Evolutionary conservation across 2,329 filamentous ascomycete genomes (phyloP), one percentile per base, ranked within the genome.

Genomic region (Alternaria brassicae): DNA sequence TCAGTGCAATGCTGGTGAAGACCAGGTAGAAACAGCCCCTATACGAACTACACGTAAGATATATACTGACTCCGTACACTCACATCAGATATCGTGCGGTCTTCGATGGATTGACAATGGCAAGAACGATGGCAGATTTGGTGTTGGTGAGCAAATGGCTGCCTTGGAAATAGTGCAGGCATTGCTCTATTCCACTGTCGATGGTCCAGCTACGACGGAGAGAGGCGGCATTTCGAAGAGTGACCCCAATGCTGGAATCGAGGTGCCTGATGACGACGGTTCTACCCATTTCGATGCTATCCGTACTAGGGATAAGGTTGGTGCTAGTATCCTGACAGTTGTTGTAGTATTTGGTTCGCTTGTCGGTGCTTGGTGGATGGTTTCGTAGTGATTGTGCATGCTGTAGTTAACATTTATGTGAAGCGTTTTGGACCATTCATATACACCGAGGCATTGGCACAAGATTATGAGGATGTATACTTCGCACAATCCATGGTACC

Each of bases 91-190:
- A 5, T 80, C 78, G 1, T 84, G 82, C 63, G 82, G 82, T 21
- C 78, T 81, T 4, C 72, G 74, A 30, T 84, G 82, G 82, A 74
- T 70, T 12, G 76, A 73, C 2, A 72, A 72, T 9, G 76, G 74
- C 17, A 65, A 51, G 1, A 82, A 81, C 63, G 84, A 86, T 66
- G 79, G 81, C 17, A 79, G 75, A 19, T 76, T 76, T 39, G 85
- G 86, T 44, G 84, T 86, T 12, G 85, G 85, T 15, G 83, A 88
- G 73, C 83, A 87, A 74, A 87, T 88, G 85, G 81, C 81, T 58
- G 85, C 82, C 3, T 74, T 88, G 25, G 84, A 85, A 58, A 80
- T 85, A 51, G 77, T 88, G 52, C 79, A 84, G 75, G 74, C 40
- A 75, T 80, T 83, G 27, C 71, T 83, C 3, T 67, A 78, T 48